Conservation (phyloP, 2,329 filamentous ascomycete species). For the Ramularia collo-cygni region DNA sequence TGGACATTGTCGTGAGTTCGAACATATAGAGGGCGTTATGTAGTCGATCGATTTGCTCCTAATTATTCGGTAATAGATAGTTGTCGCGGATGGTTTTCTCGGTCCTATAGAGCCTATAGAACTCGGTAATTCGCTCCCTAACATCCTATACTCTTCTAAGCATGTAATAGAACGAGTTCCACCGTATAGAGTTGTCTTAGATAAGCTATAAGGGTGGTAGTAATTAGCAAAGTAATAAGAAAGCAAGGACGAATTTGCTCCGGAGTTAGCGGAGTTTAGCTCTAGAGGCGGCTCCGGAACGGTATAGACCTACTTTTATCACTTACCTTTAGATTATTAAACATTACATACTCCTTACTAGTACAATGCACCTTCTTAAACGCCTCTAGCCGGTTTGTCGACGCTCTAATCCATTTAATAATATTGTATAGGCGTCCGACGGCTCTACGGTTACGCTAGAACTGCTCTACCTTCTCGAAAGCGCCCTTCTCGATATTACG, state of each 20-base stretch:
- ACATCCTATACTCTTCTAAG: slow-evolving; percentile 2
- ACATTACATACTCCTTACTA: slow-evolving; percentile 1
- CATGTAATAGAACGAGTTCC: slow-evolving; percentile 5
- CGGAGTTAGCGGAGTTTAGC: background rate
- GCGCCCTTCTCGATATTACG: slow-evolving; percentile 5
- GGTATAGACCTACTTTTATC: background rate
- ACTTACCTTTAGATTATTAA: slow-evolving; percentile 6
- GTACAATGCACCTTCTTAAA: slow-evolving; percentile 3
- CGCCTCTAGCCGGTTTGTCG: slow-evolving; percentile 1
- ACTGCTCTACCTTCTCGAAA: slow-evolving; percentile 2
- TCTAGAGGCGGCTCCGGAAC: background rate
- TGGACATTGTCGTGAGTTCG: slow-evolving; percentile 6
- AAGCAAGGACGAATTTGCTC: background rate
- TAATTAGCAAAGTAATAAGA: slow-evolving; percentile 2
- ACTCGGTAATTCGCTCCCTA: slow-evolving; percentile 4
- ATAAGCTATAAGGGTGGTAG: slow-evolving; percentile 4
- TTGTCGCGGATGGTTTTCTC: slow-evolving; percentile 2
- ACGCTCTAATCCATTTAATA: slow-evolving; percentile 3
- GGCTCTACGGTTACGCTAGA: slow-evolving; percentile 4
- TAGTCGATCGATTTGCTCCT: slow-evolving; percentile 5
- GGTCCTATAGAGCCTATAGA: slow-evolving; percentile 3
- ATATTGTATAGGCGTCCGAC: slow-evolving; percentile 4
- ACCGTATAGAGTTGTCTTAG: slow-evolving; percentile 7
- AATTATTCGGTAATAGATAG: slow-evolving; percentile 3
- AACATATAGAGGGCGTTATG: slow-evolving; percentile 6